Conservation (phyloP, 2,329 filamentous ascomycete genomes). For the Trichoderma lentiforme region DNA sequence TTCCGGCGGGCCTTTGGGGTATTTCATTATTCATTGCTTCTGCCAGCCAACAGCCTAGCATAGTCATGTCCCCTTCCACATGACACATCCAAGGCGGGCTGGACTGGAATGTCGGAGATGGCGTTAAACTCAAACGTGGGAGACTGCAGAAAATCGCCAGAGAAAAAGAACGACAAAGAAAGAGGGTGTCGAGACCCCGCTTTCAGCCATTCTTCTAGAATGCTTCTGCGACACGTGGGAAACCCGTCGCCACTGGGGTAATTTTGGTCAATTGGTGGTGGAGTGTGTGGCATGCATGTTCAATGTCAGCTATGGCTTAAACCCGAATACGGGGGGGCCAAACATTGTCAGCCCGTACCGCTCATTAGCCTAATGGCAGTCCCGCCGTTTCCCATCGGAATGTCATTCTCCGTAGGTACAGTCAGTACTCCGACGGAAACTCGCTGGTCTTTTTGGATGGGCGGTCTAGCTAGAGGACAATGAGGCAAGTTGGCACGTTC, state of each 20-base stretch:
- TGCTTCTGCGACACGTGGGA: conserved; percentile 12
- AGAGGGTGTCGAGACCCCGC: conserved; percentile 5
- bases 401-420: neutral
- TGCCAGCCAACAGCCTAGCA: neutral
- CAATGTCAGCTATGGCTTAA: neutral
- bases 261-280: neutral
- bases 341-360: neutral
- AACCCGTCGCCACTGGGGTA: neutral
- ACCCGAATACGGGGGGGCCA: neutral
- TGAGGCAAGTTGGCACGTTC: neutral
- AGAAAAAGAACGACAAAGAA: neutral
- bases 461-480: neutral
- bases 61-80: neutral
- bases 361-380: neutral
- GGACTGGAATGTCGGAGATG: neutral
- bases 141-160: neutral
- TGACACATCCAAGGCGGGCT: neutral
- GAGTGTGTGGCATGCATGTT: conserved; percentile 3
- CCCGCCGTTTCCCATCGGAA: neutral
- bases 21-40: neutral
- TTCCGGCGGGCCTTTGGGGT: neutral
- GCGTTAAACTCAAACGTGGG: neutral
- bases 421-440: neutral
- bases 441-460: neutral
- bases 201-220: conserved; percentile 12